Conservation (phyloP, 495 filamentous ascomycete genomes). For the Parathielavia hyrcaniae region DNA sequence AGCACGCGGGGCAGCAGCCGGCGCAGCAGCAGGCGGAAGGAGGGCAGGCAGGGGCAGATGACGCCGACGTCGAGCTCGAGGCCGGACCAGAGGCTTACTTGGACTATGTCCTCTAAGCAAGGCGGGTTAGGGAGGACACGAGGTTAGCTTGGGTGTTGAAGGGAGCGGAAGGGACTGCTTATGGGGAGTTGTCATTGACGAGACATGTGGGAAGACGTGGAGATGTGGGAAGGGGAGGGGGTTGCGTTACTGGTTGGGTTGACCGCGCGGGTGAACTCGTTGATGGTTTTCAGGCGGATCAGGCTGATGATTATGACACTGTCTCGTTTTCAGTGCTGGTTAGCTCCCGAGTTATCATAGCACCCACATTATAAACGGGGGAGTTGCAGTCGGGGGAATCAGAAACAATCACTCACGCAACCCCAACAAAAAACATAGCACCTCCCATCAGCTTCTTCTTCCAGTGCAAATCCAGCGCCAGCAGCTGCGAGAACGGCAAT, state of each 20-base stretch:
- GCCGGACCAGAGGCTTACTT: slow-evolving; percentile 29
- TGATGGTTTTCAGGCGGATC: slow-evolving; percentile 30
- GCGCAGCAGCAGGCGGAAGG: slow-evolving; percentile 26
- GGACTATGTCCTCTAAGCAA: slow-evolving; percentile 30
- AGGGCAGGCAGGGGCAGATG: slow-evolving; percentile 31
- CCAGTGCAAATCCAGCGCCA: slow-evolving; percentile 30
- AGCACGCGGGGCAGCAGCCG: slow-evolving; percentile 20
- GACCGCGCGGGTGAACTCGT: slow-evolving; percentile 20
- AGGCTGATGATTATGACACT: slow-evolving; percentile 32
- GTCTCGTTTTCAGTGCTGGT: too few species aligned
- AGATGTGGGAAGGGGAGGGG: neutral
- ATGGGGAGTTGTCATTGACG: too few species aligned
- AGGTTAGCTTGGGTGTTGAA: neutral
- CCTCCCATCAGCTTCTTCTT: slow-evolving; percentile 34
- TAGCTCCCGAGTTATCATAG: too few species aligned
- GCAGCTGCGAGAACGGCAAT: slow-evolving; percentile 35
- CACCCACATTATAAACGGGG: too few species aligned
- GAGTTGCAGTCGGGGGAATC: too few species aligned
- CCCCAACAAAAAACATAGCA: slow-evolving; percentile 38
- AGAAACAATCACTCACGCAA: slow-evolving; percentile 29
- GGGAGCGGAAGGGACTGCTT: neutral
- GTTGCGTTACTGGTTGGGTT: slow-evolving; percentile 29
- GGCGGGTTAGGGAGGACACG: neutral
- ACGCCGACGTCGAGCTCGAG: slow-evolving; percentile 33
- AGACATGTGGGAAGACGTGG: neutral